phyloP scores from a whole-genome alignment of 305 asterid genomes.

The Fraxinus nigra region DNA sequence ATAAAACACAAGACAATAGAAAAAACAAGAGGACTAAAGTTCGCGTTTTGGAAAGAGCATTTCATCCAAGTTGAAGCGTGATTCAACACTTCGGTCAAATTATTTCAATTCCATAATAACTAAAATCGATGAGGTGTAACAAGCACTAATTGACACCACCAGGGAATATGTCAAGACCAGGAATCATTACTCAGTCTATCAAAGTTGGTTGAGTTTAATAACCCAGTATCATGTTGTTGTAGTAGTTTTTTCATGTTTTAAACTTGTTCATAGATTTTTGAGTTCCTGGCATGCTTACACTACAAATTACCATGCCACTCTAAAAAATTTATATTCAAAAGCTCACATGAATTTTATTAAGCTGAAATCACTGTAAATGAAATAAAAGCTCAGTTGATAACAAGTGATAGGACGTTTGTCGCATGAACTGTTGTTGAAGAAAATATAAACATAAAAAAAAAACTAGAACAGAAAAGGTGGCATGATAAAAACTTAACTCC shows the following conservation, averaged over 20 bases:
- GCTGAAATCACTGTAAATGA: slow-evolving; percentile 1
- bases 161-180: slow-evolving; percentile 9
- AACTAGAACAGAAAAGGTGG: neutral
- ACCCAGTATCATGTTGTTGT: neutral
- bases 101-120: neutral
- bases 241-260: neutral
- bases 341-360: neutral
- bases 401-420: neutral
- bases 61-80: slow-evolving; percentile 11
- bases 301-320: slow-evolving; percentile 2
- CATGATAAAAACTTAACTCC: neutral
- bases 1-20: neutral
- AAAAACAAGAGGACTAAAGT: slow-evolving; percentile 3
- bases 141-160: neutral
- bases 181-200: neutral
- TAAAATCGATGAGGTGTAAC: neutral
- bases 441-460: neutral
- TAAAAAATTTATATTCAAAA: neutral
- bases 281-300: slow-evolving; percentile 7
- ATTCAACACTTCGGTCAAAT: slow-evolving; percentile 11
- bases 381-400: neutral
- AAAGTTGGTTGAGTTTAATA: neutral
- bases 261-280: neutral
- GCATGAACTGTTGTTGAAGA: neutral
- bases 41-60: neutral